These are phyloP conservation scores for Trichoderma guizhouense DNA, from an alignment of 2,329 filamentous ascomycete genomes.

Conservation along the genomic window DNA sequence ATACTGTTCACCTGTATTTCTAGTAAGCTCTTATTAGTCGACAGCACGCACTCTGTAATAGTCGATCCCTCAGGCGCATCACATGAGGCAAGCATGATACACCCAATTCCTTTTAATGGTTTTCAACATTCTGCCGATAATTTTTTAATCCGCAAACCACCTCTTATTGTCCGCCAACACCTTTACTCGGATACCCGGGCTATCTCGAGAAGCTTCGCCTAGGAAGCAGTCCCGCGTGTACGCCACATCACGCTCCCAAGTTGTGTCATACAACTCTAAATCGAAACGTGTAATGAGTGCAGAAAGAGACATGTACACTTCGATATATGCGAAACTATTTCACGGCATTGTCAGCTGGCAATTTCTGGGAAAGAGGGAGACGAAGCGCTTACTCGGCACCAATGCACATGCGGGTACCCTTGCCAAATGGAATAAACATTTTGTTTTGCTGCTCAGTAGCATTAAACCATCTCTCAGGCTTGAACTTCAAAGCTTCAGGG, in stretches of 20 bases:
- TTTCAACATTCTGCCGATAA: neutral
- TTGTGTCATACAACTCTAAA: neutral
- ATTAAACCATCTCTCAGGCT: slow-evolving; percentile 4
- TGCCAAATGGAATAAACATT: neutral
- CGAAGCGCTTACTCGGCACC: neutral
- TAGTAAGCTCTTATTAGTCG: neutral
- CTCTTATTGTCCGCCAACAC: neutral
- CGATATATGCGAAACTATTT: neutral
- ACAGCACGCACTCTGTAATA: neutral
- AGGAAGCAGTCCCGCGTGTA: neutral
- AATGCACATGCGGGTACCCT: neutral
- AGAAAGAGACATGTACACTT: neutral
- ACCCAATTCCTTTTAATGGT: neutral
- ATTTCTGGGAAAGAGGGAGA: neutral
- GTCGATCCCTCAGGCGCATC: neutral
- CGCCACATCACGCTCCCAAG: neutral
- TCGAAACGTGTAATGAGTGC: neutral
- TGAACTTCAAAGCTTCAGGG: neutral
- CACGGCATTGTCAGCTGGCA: neutral
- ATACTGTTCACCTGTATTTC: neutral
- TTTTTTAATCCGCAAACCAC: neutral
- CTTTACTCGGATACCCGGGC: neutral
- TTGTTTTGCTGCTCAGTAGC: neutral
- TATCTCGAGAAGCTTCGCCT: neutral
- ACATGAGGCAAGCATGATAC: neutral